phyloP scores from a whole-genome alignment of 2,329 filamentous ascomycete genomes.

The Nemania sp. region DNA sequence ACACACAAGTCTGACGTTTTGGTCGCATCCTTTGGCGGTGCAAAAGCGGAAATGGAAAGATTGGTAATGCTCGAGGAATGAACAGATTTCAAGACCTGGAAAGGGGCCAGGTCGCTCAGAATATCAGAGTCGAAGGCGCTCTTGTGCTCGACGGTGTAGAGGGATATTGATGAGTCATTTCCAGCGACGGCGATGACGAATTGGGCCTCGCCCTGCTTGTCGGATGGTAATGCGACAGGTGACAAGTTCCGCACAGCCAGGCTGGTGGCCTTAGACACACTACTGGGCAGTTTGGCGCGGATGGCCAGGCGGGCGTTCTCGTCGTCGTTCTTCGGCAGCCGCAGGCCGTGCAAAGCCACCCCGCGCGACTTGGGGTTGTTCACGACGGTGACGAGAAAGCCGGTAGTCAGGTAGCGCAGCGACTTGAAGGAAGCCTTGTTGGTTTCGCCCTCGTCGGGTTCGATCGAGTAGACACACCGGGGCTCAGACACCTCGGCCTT shows the following conservation, averaged over 20 bases:
- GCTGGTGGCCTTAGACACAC: conserved; percentile 74
- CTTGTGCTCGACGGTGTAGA: conserved; percentile 77
- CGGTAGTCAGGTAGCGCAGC: conserved; percentile 61
- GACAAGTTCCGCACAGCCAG: conserved; percentile 75
- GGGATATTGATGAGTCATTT: conserved; percentile 75
- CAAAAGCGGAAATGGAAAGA: conserved; percentile 61
- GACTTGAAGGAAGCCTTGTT: conserved; percentile 57
- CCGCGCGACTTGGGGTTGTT: conserved; percentile 64
- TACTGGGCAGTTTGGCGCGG: conserved; percentile 62
- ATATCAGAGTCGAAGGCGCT: conserved; percentile 51
- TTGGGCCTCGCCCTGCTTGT: conserved; percentile 67
- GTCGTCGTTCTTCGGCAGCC: conserved; percentile 49
- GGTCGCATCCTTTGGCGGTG: conserved; percentile 53
- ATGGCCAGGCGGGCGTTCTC: conserved; percentile 54
- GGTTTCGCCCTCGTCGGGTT: conserved; percentile 48
- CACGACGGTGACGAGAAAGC: conserved; percentile 59
- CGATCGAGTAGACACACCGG: conserved; percentile 59
- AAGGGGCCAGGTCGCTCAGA: conserved; percentile 54
- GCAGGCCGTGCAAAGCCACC: conserved; percentile 59
- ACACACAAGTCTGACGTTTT: conserved; percentile 60
- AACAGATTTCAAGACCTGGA: conserved; percentile 56
- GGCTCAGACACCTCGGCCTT: conserved; percentile 51
- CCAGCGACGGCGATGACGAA: conserved; percentile 80
- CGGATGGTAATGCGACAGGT: conserved; percentile 52
- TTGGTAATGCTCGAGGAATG: conserved; percentile 63